Percentiles rank a stretch among this genome's conserved stretches.
Conservation (phyloP, 345 rosid genomes). For the Pugionium dolabratum region DNA sequence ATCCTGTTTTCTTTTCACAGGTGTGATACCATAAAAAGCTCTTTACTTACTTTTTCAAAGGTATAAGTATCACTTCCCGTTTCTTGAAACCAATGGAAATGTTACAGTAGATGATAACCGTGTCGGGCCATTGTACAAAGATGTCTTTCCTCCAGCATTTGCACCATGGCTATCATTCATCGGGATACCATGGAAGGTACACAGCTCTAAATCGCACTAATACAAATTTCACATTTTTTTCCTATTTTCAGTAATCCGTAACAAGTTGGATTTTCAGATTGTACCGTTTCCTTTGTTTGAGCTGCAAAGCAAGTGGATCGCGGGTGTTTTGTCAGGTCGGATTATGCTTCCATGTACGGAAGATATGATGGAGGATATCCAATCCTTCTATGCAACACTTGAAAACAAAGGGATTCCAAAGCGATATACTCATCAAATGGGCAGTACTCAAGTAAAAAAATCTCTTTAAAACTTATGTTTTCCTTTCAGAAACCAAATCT, state of each 20-base stretch:
- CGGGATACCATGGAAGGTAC: conserved; percentile 78
- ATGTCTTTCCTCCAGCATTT: conserved; percentile 65
- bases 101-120: conserved; percentile 76
- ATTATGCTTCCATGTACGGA: conserved; percentile 58
- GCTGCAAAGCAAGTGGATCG: conserved; percentile 89
- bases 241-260: not conserved
- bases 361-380: conserved; percentile 66
- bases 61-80: conserved; percentile 88
- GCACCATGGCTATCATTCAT: conserved; percentile 85
- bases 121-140: conserved; percentile 78
- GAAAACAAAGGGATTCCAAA: conserved; percentile 63
- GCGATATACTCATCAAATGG: conserved; percentile 58
- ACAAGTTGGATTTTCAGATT: conserved; percentile 41
- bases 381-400: conserved; percentile 52
- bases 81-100: conserved; percentile 71
- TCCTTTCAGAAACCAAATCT: not conserved
- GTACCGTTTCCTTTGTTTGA: conserved; percentile 65
- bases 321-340: conserved; percentile 73
- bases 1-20: not conserved
- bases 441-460: conserved; percentile 48
- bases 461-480: not conserved
- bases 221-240: not conserved
- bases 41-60: conserved; percentile 37
- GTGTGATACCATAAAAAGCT: not conserved
- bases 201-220: not conserved